Evolutionary conservation across 257 asterid genomes (phyloP), one percentile per base, ranked within the genome.

Genomic region (Nyctanthes arbortristis): DNA sequence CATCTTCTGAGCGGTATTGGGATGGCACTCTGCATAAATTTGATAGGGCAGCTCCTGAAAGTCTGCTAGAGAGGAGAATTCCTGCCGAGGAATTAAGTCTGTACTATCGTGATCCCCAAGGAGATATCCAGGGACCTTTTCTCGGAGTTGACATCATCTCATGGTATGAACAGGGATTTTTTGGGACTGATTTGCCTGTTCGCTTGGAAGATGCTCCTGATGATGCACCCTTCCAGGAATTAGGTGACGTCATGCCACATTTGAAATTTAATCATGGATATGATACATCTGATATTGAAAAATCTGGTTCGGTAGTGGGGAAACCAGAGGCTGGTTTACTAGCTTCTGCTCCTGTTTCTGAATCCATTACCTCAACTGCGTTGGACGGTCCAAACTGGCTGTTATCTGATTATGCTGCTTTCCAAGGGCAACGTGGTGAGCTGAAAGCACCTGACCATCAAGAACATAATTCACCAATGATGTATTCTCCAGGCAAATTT

Each of bases 91-190:
- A 91, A 81, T 68, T 91, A 79, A 91, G 97, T 79, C 80, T 94
- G 77, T 89, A 63, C 76, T 94, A 94, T 77, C 84, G 81, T 63
- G 99, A 94, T 79, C 99, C 99, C 61, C 99, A 94, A 77, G 99
- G 97, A 31, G 96, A 86, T 73, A 83, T 94, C 45, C 99, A 94
- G 78, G 99, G 99, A 47, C 99, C 99, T 69, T 94, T 94, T 83
- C 97, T 94, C 63, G 97, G 99, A 34, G 89, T 79, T 59, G 99
- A 94, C 74, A 89, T 94, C 71, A 88, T 94, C 59, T 86, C 97
- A 55, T 94, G 99, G 99, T 91, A 77, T 79, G 99, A 94, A 66
- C 97, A 91, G 81, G 99, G 99, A 13, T 94, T 89, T 81, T 94
- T 94, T 72, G 99, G 97, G 69, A 77, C 83, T 10, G 97, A 94